These are phyloP conservation scores for Podila verticillata DNA, from an alignment of 192 early-diverging fungal species.

Conservation along the genomic window DNA sequence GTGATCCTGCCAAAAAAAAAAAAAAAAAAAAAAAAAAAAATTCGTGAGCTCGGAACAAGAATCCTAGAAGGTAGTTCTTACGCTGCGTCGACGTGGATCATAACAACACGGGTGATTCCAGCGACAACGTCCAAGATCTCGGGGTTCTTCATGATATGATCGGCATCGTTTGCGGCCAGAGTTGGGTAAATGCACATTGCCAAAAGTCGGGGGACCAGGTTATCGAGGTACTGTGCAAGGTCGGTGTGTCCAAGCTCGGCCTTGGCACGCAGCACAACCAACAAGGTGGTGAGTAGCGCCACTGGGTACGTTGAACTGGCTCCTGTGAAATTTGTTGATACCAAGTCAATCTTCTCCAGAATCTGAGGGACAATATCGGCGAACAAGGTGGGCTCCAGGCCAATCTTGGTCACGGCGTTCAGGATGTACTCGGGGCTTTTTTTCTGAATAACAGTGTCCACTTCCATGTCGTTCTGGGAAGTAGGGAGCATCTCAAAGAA, in stretches of 20 bases:
- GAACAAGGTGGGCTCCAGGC: conserved; percentile 58
- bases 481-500: conserved; percentile 65
- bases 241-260: conserved; percentile 48
- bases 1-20: background rate
- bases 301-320: conserved; percentile 54
- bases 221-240: conserved; percentile 49
- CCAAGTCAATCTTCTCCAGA: conserved; percentile 61
- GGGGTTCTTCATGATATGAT: conserved; percentile 31
- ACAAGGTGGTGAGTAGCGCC: conserved; percentile 56
- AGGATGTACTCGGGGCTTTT: conserved; percentile 52
- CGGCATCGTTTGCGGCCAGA: conserved; percentile 20
- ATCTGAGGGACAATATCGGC: conserved; percentile 52
- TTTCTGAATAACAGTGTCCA: conserved; percentile 30
- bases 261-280: conserved; percentile 53
- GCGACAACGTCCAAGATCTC: conserved; percentile 53
- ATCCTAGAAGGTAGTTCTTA: conserved; percentile 21
- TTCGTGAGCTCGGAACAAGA: background rate
- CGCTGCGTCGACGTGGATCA: conserved; percentile 54
- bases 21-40: background rate
- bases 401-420: conserved; percentile 56
- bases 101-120: conserved; percentile 52
- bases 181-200: conserved; percentile 54
- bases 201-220: conserved; percentile 54
- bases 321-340: conserved; percentile 27
- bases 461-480: conserved; percentile 40